Percentiles rank a stretch among this genome's conserved stretches.
These are phyloP conservation scores for Hygrocybe punicea DNA, from an alignment of 768 basidiomycete species.

Conservation along the genomic window DNA sequence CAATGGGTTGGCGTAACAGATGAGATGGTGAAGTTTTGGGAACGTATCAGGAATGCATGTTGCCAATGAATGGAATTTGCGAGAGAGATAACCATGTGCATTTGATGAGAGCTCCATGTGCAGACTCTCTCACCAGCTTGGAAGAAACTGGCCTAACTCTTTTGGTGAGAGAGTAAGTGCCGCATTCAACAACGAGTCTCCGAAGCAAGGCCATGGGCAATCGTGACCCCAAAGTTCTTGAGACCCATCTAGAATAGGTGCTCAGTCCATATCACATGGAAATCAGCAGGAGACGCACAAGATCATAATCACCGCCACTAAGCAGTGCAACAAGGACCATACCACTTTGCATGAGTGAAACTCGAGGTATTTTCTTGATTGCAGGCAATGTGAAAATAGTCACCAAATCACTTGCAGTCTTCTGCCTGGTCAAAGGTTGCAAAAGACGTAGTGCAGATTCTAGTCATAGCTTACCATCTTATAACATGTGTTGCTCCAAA, in stretches of 20 bases:
- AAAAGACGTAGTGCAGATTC: too few species aligned
- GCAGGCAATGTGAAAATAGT: conserved; percentile 13
- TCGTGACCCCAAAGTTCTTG: conserved; percentile 47
- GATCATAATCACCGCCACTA: conserved; percentile 36
- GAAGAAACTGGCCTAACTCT: conserved; percentile 3
- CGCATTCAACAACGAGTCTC: conserved; percentile 47
- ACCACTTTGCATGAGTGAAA: conserved; percentile 26
- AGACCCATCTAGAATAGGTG: conserved; percentile 10
- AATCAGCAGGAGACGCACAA: too few species aligned
- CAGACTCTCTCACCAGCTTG: conserved; percentile 6
- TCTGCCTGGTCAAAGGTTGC: too few species aligned
- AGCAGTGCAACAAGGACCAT: conserved; percentile 34
- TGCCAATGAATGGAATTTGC: conserved; percentile 47
- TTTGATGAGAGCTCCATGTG: conserved; percentile 4
- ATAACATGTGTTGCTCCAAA: conserved; percentile 52
- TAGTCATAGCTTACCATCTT: conserved; percentile 39
- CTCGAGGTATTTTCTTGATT: conserved; percentile 19
- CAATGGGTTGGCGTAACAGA: conserved; percentile 53
- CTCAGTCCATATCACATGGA: too few species aligned
- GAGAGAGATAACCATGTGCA: conserved; percentile 34
- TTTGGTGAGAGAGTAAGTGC: conserved; percentile 13
- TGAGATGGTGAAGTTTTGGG: conserved; percentile 50
- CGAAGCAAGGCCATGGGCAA: conserved; percentile 57
- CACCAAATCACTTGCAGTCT: conserved; percentile 31
- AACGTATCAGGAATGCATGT: conserved; percentile 46